Evolutionary conservation across 805 yeast species (phyloP).

Genomic region (Saccharomycopsis amapae): DNA sequence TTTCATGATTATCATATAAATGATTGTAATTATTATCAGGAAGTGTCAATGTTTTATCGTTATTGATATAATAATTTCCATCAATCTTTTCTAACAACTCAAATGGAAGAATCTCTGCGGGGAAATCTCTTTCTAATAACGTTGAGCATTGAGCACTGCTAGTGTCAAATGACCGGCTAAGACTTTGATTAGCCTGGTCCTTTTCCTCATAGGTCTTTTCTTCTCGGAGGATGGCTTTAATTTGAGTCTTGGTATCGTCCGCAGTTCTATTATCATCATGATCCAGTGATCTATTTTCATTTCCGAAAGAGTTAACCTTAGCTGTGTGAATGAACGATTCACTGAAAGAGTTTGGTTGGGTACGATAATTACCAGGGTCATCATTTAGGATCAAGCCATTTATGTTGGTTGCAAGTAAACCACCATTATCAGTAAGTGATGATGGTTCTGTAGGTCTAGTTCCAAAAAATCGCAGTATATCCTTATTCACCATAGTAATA

Average conservation of each 20-base stretch:
- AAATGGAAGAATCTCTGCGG: slow-evolving; percentile 22
- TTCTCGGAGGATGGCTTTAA: too few species aligned
- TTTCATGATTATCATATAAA: slow-evolving; percentile 1
- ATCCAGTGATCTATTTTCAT: neutral
- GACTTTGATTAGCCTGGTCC: neutral
- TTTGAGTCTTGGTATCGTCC: neutral
- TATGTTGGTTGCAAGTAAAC: too few species aligned
- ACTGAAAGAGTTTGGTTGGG: slow-evolving; percentile 21
- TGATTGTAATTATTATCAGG: slow-evolving; percentile 13
- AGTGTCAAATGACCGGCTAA: too few species aligned
- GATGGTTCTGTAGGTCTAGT: too few species aligned
- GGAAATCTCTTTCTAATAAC: slow-evolving; percentile 21
- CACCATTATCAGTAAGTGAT: too few species aligned
- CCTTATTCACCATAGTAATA: too few species aligned
- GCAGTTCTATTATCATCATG: neutral
- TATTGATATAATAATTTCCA: slow-evolving; percentile 17
- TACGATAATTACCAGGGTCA: slow-evolving; percentile 10
- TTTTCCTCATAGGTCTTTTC: neutral
- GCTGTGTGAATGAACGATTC: slow-evolving; percentile 12
- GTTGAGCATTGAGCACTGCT: slow-evolving; percentile 9
- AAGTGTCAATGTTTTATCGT: slow-evolving; percentile 2
- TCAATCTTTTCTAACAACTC: slow-evolving; percentile 19
- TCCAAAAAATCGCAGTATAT: too few species aligned
- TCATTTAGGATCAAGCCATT: too few species aligned
- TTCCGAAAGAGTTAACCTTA: neutral